Conservation (phyloP, 225 moss, liverwort and hornwort genomes). For the Rhytidiadelphus loreus region DNA sequence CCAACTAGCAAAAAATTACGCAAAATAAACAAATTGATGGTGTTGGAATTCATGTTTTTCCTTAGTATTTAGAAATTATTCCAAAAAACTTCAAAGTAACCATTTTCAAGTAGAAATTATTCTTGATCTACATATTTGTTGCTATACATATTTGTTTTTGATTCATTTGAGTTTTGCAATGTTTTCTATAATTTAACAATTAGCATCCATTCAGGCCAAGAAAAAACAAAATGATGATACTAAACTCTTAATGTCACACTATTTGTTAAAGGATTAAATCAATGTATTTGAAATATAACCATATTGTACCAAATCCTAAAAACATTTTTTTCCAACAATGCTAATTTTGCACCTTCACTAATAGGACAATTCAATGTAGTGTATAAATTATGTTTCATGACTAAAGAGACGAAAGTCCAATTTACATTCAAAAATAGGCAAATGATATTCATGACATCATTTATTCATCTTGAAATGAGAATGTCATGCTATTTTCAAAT, state of each 20-base stretch:
- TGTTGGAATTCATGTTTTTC: neutral
- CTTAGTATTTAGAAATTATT: neutral
- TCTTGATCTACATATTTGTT: neutral
- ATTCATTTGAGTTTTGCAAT: neutral
- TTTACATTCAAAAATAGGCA: neutral
- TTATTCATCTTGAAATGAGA: neutral
- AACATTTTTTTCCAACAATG: neutral
- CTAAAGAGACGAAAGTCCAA: neutral
- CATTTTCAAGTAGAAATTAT: neutral
- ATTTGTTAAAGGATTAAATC: neutral
- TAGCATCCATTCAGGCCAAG: rapidly evolving
- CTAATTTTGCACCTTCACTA: neutral
- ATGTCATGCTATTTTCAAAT: neutral
- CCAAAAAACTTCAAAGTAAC: neutral
- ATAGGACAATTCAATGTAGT: neutral
- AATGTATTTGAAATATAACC: no score
- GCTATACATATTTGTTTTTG: neutral
- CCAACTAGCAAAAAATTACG: rapidly evolving
- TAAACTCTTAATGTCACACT: no score
- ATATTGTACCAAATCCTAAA: neutral
- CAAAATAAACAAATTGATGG: no score
- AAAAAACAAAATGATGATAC: neutral
- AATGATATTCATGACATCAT: rapidly evolving
- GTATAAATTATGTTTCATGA: neutral
- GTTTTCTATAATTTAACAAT: neutral